Base-by-base conservation (phyloP, 2,329 filamentous ascomycete species). In the Hypoxylon sp. region DNA sequence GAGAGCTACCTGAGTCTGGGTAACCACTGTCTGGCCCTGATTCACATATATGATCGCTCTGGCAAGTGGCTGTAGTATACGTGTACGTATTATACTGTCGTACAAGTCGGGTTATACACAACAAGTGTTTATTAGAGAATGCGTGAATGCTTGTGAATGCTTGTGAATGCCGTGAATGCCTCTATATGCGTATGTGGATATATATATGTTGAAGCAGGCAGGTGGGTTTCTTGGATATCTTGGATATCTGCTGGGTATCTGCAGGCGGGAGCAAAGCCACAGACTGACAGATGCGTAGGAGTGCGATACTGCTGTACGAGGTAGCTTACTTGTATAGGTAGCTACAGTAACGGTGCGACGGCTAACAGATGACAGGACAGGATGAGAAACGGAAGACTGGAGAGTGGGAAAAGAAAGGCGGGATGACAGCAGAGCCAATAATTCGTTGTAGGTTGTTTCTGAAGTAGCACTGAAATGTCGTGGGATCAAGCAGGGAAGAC, bases 401-500 rank as follows among this genome's bases (percentile, higher is more conserved):
- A 65, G 43, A 24, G 28, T 15, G 46, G 37, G 24, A 48, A 48
- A 28, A 26, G 44, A 17, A n/a, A 28, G 44, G 22, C 13, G 44
- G 15, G 24, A n/a, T 28, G 44, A 7, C 22, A 30, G 8, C 44
- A 26, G 24, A 15, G 8, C 43, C 44, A 48, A 28, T 48, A 30
- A 30, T 46, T 20, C 4, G 54, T 30, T 48, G 44, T 49, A 41
- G 43, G 47, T 60, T 20, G 51, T 56, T 49, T 51, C 48, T 41
- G 51, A 54, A 44, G 64, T 65, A 50, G 59, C 57, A 62, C 59
- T 53, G 53, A 64, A 59, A 20, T 30, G 61, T 60, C 49, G 67
- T 64, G 60, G 68, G 63, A 71, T 69, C 55, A 57, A 64, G 43
- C 58, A 59, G 59, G 60, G 64, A 68, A 61, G 59, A 59, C 66